Base-by-base conservation (phyloP, 2,329 filamentous ascomycete species). In the Leptographium procerum region DNA sequence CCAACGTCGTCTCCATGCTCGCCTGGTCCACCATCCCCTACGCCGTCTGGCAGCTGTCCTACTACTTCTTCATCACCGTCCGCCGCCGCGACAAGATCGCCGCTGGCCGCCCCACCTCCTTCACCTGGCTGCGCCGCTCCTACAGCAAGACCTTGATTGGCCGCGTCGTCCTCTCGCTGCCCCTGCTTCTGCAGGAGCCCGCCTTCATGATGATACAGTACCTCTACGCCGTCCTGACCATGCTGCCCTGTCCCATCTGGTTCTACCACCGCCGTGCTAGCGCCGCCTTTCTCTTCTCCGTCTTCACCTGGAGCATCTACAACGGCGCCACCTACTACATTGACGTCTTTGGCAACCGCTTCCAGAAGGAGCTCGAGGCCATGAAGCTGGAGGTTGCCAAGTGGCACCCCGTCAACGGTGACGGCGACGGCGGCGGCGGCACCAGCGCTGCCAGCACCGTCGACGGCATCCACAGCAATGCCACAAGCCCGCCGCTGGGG, bases 291-390 rank as follows among this genome's bases (percentile, higher is more conserved):
- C 77, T 99, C 52, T 77, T 86, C 57, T 74, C 82, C 2, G 85
- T 99, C n/a, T 97, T 99, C 68, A 79, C 84, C 50, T 96, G 91
- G 91, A 95, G 89, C 65, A 87, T 96, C 58, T 95, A 96, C 75
- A 99, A 99, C 66, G 94, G 94, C 34, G 90, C 94, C 22, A 97
- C 91, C 0, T 99, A 88, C 72, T 99, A 99, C 72, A 97, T 99
- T 67, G 94, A 99, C 66, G 89, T 97, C 1, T 99, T 97, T 69
- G 94, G 95, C 57, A 95, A 89, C 66, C 84, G 91, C 2, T 97
- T 99, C 77, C 90, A 99, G 76, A 96, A 92, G 69, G 94, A 99
- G 71, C 78, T 99, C 14, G 91, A 99, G 69, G 81, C 86, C 56
- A 81, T 99, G 74, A 91, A 88, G 72, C 83, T 83, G 58, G 94